phyloP scores from a whole-genome alignment of 345 rosid species.

The Theobroma cacao region DNA sequence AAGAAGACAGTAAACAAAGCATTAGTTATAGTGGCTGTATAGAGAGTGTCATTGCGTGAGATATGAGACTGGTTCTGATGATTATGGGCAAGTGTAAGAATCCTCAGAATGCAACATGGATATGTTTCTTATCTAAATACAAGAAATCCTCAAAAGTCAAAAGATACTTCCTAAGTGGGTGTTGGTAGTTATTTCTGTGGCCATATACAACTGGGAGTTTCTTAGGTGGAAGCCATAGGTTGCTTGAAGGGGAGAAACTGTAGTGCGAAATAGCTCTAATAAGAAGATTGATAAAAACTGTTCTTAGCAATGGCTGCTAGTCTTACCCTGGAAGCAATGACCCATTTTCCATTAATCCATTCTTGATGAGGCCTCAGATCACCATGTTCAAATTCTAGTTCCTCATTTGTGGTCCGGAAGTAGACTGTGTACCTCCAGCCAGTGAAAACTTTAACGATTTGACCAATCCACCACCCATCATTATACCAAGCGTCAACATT shows the following conservation, averaged over 20 bases:
- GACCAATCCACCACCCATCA: slow-evolving; percentile 67
- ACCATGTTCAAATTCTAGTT: slow-evolving; percentile 27
- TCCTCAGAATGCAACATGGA: neutral
- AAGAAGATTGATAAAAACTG: neutral
- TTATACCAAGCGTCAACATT: slow-evolving; percentile 62
- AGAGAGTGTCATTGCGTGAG: neutral
- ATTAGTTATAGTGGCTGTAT: neutral
- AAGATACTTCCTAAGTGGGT: neutral
- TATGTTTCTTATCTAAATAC: neutral
- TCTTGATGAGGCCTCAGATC: slow-evolving; percentile 53
- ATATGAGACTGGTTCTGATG: neutral
- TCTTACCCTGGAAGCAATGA: slow-evolving; percentile 39
- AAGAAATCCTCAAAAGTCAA: neutral
- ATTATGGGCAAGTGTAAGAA: neutral
- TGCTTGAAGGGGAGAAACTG: neutral
- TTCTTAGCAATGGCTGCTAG: neutral
- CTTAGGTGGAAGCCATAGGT: neutral
- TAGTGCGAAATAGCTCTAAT: neutral
- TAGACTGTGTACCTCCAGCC: slow-evolving; percentile 33
- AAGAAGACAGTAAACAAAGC: neutral
- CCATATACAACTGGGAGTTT: too few species aligned
- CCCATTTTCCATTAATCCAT: slow-evolving; percentile 54
- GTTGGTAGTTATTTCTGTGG: neutral
- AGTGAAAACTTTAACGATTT: slow-evolving; percentile 32
- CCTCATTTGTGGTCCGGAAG: slow-evolving; percentile 37